Evolutionary conservation across 2,329 filamentous ascomycete genomes (phyloP).

Genomic region (Blumeriella jaapii): DNA sequence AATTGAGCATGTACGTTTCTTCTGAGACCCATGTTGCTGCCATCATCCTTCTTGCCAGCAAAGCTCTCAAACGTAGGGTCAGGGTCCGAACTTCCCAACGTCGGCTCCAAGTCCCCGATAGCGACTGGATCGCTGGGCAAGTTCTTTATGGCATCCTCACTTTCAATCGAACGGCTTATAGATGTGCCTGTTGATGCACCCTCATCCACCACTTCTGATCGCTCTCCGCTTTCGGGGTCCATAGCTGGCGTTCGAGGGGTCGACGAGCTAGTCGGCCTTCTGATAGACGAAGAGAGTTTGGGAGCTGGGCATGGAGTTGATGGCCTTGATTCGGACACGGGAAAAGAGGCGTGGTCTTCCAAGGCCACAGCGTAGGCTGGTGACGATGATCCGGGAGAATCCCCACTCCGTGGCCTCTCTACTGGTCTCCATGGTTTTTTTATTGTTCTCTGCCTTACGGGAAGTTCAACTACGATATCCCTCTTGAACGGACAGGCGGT

Average conservation of each 20-base stretch:
- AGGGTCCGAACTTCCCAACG: constrained; percentile 5
- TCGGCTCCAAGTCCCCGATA: constrained; percentile 3
- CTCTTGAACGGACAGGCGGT: constrained; percentile 79
- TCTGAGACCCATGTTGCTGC: constrained; percentile 18
- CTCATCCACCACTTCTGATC: not conserved
- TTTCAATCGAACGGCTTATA: not conserved
- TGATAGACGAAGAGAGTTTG: not conserved
- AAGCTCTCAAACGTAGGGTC: constrained; percentile 4
- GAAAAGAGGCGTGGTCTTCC: not conserved
- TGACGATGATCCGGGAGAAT: constrained; percentile 5
- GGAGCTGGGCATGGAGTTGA: constrained; percentile 3
- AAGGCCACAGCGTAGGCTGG: not conserved
- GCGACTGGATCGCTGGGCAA: not conserved
- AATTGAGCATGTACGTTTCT: constrained; percentile 22
- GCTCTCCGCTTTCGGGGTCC: too few species aligned
- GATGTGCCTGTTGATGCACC: not conserved
- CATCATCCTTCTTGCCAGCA: constrained; percentile 16
- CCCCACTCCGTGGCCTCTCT: constrained; percentile 11
- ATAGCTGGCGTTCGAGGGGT: too few species aligned
- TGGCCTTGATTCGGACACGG: not conserved
- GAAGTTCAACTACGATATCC: constrained; percentile 62
- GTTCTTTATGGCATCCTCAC: not conserved
- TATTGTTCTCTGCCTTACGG: too few species aligned
- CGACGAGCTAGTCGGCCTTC: not conserved
- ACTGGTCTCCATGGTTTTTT: constrained; percentile 58